These are phyloP conservation scores for Trichaptum fuscoviolaceum DNA, from an alignment of 768 basidiomycete genomes.

Conservation along the genomic window DNA sequence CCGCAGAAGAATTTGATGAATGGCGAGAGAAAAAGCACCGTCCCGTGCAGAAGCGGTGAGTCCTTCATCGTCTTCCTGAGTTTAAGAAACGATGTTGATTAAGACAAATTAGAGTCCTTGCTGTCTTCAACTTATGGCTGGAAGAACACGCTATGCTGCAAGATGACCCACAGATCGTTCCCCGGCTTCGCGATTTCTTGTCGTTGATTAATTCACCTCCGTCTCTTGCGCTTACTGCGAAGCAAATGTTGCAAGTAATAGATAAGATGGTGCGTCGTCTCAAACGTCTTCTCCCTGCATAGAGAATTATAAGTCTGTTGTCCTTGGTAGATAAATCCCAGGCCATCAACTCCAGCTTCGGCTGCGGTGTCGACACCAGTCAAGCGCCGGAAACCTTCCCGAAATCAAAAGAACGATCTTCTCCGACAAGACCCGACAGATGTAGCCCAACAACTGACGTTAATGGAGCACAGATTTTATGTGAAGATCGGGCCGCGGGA, in stretches of 20 bases:
- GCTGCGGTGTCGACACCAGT: slow-evolving; percentile 16
- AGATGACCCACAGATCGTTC: slow-evolving; percentile 59
- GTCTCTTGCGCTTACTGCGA: slow-evolving; percentile 39
- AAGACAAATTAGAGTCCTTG: slow-evolving; percentile 30
- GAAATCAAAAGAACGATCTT: slow-evolving; percentile 54
- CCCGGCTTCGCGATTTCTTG: slow-evolving; percentile 52
- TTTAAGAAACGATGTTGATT: background rate
- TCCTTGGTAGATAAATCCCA: slow-evolving; percentile 35
- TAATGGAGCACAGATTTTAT: slow-evolving; percentile 69
- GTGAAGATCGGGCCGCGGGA: slow-evolving; percentile 65
- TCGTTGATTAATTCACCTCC: slow-evolving; percentile 30
- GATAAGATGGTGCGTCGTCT: slow-evolving; percentile 47
- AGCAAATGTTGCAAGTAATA: slow-evolving; percentile 45
- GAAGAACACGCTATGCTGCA: slow-evolving; percentile 55
- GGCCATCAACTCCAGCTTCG: slow-evolving; percentile 17
- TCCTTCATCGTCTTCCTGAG: background rate
- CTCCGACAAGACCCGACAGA: slow-evolving; percentile 60
- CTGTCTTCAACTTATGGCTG: slow-evolving; percentile 55
- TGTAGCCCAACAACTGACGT: slow-evolving; percentile 77
- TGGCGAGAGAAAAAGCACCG: slow-evolving; percentile 62
- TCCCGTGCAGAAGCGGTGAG: slow-evolving; percentile 55
- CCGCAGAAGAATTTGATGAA: slow-evolving; percentile 46
- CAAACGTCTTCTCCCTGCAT: background rate
- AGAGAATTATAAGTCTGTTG: background rate
- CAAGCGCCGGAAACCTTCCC: slow-evolving; percentile 38